These are phyloP conservation scores for Talaromyces ruber DNA, from an alignment of 495 filamentous ascomycete genomes.

Conservation along the genomic window DNA sequence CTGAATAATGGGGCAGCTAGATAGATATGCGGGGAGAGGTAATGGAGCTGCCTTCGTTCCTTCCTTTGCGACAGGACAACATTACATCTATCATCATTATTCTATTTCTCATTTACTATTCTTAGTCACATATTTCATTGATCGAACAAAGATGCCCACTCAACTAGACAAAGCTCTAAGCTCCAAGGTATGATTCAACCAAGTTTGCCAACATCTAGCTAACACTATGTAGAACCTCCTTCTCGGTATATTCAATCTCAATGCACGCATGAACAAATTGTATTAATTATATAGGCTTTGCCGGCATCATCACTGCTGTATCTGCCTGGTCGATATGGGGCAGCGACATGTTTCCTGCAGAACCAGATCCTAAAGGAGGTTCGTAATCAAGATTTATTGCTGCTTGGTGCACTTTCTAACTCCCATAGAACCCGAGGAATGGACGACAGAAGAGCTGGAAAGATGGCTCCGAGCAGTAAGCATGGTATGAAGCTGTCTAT, in stretches of 20 bases:
- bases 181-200: constrained; percentile 51
- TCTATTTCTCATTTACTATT: neutral
- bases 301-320: constrained; percentile 74
- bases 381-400: neutral
- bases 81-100: neutral
- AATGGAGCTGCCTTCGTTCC: neutral
- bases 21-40: neutral
- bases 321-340: constrained; percentile 81
- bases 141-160: constrained; percentile 42
- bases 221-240: constrained; percentile 39
- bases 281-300: constrained; percentile 42
- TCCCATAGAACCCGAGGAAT: constrained; percentile 51
- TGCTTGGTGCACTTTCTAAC: neutral
- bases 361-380: constrained; percentile 70
- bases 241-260: constrained; percentile 39
- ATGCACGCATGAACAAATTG: neutral
- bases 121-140: neutral
- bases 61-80: neutral
- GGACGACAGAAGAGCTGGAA: constrained; percentile 63
- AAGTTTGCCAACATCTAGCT: constrained; percentile 4
- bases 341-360: constrained; percentile 64
- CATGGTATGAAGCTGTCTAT: constrained; percentile 3
- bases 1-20: neutral
- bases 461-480: constrained; percentile 68
- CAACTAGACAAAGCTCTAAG: constrained; percentile 69